These are phyloP conservation scores for Aspergillus sp. DNA, from an alignment of 2,329 filamentous ascomycete genomes.

Conservation along the genomic window DNA sequence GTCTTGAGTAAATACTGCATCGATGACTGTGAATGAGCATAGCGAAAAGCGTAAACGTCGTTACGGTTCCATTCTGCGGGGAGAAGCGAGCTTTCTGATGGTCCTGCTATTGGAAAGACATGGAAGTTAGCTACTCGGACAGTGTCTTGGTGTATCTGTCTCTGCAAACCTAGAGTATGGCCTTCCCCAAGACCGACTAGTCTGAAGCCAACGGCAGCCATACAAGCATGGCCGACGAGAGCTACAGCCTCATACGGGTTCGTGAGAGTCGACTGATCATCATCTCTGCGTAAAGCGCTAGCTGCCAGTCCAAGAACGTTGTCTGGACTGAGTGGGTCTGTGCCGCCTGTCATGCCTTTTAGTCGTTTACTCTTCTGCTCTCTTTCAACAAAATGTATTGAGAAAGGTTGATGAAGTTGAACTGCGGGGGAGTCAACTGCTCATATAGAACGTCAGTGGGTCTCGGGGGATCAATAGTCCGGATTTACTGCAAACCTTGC, in stretches of 20 bases:
- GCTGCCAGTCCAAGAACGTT: constrained; percentile 26
- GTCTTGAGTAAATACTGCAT: constrained; percentile 77
- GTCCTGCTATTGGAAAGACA: constrained; percentile 13
- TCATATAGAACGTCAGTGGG: not conserved
- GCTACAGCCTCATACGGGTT: constrained; percentile 69
- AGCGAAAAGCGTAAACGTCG: constrained; percentile 69
- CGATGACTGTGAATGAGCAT: constrained; percentile 75
- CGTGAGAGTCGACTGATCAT: constrained; percentile 24
- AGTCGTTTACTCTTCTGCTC: too few species aligned
- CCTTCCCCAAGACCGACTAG: constrained; percentile 80
- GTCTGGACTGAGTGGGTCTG: constrained; percentile 20
- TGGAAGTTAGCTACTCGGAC: not conserved
- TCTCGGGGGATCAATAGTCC: too few species aligned
- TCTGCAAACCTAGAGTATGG: constrained; percentile 54
- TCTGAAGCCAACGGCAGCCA: constrained; percentile 71
- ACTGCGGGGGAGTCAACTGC: not conserved
- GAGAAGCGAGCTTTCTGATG: constrained; percentile 41
- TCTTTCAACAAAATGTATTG: too few species aligned
- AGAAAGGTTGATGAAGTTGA: not conserved
- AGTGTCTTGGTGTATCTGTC: not conserved
- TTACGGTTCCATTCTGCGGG: constrained; percentile 73
- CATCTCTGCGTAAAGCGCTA: constrained; percentile 22
- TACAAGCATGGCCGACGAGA: constrained; percentile 73
- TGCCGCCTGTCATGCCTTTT: constrained; percentile 9
- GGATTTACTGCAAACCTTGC: too few species aligned